Conservation (phyloP, 306 rosid species). For the Malus fusca region DNA sequence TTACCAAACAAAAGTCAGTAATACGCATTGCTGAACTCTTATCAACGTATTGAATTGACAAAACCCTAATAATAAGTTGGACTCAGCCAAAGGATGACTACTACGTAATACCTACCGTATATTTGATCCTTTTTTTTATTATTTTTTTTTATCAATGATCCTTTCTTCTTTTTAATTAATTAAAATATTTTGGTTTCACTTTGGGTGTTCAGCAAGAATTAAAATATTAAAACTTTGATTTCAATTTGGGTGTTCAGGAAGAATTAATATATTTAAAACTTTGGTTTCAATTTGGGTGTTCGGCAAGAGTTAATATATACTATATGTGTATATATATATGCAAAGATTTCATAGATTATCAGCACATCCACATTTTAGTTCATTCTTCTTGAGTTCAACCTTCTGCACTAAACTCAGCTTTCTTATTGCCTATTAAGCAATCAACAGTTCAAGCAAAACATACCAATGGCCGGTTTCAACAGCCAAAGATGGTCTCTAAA, state of each 20-base stretch:
- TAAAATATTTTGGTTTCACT: background rate
- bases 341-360: background rate
- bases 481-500: conserved; percentile 42
- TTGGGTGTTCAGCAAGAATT: background rate
- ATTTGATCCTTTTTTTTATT: background rate
- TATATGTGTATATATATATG: background rate
- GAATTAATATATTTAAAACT: background rate
- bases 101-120: background rate
- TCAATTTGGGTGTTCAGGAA: background rate
- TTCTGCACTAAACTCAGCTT: background rate
- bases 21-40: background rate
- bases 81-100: background rate
- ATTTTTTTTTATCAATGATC: no score
- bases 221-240: background rate
- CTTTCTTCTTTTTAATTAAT: background rate
- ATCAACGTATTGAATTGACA: background rate
- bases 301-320: background rate
- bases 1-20: background rate
- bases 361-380: background rate
- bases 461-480: conserved; percentile 2
- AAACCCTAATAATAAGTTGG: background rate
- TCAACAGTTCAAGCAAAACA: background rate
- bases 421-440: background rate
- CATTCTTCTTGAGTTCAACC: background rate
- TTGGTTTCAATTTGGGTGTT: background rate